Base-by-base conservation (phyloP, 2,329 filamentous ascomycete species). In the Botrytis sinoallii region DNA sequence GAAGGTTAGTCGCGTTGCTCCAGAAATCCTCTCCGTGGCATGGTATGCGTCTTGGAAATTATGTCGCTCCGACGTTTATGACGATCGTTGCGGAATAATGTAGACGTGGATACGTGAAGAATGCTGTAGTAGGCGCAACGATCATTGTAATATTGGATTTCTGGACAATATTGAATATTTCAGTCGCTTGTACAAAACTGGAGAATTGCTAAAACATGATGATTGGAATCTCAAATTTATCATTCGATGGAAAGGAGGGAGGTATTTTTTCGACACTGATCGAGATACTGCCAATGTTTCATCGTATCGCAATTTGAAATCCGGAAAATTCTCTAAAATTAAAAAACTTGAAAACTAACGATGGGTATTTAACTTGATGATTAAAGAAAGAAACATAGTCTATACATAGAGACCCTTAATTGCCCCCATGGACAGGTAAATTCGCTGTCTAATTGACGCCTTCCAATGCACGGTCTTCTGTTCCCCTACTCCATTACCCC, bases 401-500 rank as follows among this genome's bases (percentile, higher is more conserved):
- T 72, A 52, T 68, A 72, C 64, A 72, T 52, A 72, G 52, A 67
- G 70, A 72, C 70, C n/a, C 29, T 16, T 55, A n/a, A 12, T 42
- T 66, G 38, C 29, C 71, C 52, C 64, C 64, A 72, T 60, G 63
- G 38, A 69, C 57, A 44, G 32, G 52, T 60, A 59, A 59, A 72
- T 46, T 29, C 71, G 25, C 40, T 48, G 40, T 69, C 64, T 72
- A 69, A 40, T 29, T 48, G 64, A 72, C 71, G 71, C 71, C 63
- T 72, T 69, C 44, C 52, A 72, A 69, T 72, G 71, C 71, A 68
- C 44, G 61, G 61, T 72, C 61, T 48, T 60, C 40, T 44, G 63
- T 57, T 60, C 71, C 71, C 25, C 64, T 69, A 72, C 52, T 61
- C 71, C 55, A 60, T 72, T 52, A 66, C 48, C 70, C 70, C 70